phyloP scores from a whole-genome alignment of 495 filamentous ascomycete genomes.

The Polyplosphaeria fusca region DNA sequence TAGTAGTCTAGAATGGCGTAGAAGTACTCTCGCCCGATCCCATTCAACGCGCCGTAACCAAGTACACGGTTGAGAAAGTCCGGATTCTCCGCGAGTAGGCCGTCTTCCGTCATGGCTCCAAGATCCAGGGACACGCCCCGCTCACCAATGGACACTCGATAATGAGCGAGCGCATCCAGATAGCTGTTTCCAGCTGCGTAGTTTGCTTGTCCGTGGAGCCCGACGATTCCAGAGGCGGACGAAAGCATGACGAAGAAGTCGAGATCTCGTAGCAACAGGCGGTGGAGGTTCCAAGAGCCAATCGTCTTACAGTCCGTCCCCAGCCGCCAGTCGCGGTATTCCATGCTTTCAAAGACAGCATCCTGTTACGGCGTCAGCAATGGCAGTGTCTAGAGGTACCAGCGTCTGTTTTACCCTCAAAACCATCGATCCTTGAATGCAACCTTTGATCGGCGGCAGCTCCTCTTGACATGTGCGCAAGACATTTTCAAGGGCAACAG shows the following conservation, averaged over 20 bases:
- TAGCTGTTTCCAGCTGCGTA: conserved; percentile 14
- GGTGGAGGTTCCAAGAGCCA: conserved; percentile 23
- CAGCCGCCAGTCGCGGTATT: neutral
- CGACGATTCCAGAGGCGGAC: conserved; percentile 8
- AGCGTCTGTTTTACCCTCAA: conserved; percentile 24
- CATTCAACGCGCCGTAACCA: neutral
- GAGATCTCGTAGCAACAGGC: conserved; percentile 6
- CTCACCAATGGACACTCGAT: neutral
- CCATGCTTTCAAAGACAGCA: conserved; percentile 8
- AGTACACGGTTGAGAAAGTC: neutral
- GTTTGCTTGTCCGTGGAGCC: conserved; percentile 4
- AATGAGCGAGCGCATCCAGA: conserved; percentile 8
- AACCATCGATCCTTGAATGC: conserved; percentile 28
- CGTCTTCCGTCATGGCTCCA: conserved; percentile 3
- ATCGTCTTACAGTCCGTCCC: neutral
- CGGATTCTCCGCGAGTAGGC: conserved; percentile 22
- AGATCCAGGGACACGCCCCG: conserved; percentile 7
- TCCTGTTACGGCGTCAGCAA: conserved; percentile 1
- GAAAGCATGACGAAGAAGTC: conserved; percentile 27
- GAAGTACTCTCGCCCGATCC: neutral
- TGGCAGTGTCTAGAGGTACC: conserved; percentile 2
- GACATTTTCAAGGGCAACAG: neutral
- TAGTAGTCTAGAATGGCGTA: conserved; percentile 12
- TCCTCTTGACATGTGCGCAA: neutral
- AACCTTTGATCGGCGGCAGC: conserved; percentile 17